Base-by-base conservation (phyloP, 2,329 filamentous ascomycete species). In the Pleurostoma richardsiae region DNA sequence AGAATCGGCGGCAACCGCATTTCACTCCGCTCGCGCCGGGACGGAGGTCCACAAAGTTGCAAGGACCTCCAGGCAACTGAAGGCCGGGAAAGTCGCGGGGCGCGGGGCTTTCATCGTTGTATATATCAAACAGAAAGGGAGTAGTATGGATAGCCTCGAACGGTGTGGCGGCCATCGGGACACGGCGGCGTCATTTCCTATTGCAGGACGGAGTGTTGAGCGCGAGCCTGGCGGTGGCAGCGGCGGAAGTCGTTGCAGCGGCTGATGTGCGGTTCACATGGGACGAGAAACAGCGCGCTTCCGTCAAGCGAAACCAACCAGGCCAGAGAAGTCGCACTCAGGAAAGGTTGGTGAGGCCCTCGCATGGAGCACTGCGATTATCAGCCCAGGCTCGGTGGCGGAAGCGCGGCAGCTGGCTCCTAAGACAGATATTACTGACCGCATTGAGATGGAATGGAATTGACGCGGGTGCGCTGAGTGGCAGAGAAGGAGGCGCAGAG, bases 1-100 rank as follows among this genome's bases (percentile, higher is more conserved):
- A 83, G 63, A 82, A 83, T 44, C 78, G 77, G 53, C 79, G 78
- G 54, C 79, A 83, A 58, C 79, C 79, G 52, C 79, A 83, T 49
- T 71, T 72, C 30, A 72, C 67, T 48, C 74, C 76, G 57, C 70
- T 71, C 51, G 76, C 68, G 48, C 78, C 73, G 49, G 72, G 70
- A 4, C 65, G 71, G 47, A 80, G 57, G 55, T 82, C 77, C 49
- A 79, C 72, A 57, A 72, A 82, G 60, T 82, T 80, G 67, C 79
- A 83, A 42, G 67, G 68, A 44, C 79, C 79, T 48, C 67, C 66
- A 41, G 30, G 41, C 40, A 31, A 42, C 47, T 40, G 43, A 47
- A 42, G 19, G 19, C 19, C 19, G 19, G 19, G 19, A 19, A 19
- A 19, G 19, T 19, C 19, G 19, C 19, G 51, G 49, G 53, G 54